These are phyloP conservation scores for Penicillium sp. DNA, from an alignment of 2,329 filamentous ascomycete genomes.

Conservation along the genomic window DNA sequence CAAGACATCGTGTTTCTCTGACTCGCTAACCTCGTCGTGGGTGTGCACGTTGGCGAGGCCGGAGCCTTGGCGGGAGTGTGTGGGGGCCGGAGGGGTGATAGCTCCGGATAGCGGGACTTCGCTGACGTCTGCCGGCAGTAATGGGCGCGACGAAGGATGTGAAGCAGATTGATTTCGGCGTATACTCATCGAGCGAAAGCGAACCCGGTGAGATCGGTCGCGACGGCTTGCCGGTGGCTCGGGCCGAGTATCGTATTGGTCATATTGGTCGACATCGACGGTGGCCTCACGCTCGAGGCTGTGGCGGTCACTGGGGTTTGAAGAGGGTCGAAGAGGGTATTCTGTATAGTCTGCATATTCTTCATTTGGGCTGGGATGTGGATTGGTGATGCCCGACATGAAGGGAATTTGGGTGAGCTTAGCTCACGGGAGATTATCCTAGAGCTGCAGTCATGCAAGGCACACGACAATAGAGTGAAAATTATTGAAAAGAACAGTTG, in stretches of 20 bases:
- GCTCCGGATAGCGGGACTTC: conserved; percentile 18
- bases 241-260: conserved; percentile 6
- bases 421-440: neutral
- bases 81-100: conserved; percentile 25
- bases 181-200: conserved; percentile 22
- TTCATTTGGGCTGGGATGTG: conserved; percentile 24
- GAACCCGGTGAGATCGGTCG: conserved; percentile 21
- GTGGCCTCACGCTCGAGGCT: conserved; percentile 19
- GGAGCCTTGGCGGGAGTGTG: conserved; percentile 17
- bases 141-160: conserved; percentile 11
- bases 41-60: conserved; percentile 11
- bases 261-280: conserved; percentile 14
- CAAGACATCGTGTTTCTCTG: conserved; percentile 13
- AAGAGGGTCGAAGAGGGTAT: conserved; percentile 14
- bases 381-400: conserved; percentile 20
- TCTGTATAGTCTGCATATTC: conserved; percentile 24
- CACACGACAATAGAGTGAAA: neutral
- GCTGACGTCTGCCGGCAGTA: conserved; percentile 15
- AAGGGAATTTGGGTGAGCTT: conserved; percentile 2
- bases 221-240: conserved; percentile 1
- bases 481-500: neutral
- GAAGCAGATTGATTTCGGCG: neutral
- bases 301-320: conserved; percentile 8
- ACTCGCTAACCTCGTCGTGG: conserved; percentile 5
- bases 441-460: conserved; percentile 7